These are phyloP conservation scores for Penicillium hordei DNA, from an alignment of 2,329 filamentous ascomycete genomes.

Conservation along the genomic window DNA sequence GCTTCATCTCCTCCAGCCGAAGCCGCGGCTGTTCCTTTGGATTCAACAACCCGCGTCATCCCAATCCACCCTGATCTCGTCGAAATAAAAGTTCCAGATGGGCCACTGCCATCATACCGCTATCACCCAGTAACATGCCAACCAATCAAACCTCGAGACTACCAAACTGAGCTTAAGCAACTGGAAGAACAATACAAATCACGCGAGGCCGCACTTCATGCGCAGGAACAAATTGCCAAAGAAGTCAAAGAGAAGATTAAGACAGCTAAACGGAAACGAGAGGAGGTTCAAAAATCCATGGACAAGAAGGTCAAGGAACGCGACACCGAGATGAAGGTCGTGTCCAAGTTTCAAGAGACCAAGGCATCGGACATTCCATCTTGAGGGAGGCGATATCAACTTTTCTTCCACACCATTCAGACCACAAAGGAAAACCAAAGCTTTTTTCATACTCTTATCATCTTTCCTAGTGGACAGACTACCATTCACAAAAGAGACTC, in stretches of 20 bases:
- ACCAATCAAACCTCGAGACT: constrained; percentile 33
- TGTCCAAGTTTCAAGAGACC: constrained; percentile 44
- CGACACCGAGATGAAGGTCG: constrained; percentile 44
- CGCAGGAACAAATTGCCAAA: constrained; percentile 39
- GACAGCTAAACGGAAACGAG: constrained; percentile 39
- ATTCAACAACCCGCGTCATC: constrained; percentile 38
- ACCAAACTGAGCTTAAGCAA: constrained; percentile 34
- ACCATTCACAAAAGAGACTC: background rate
- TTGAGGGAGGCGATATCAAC: constrained; percentile 13
- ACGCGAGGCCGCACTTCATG: constrained; percentile 36
- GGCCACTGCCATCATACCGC: constrained; percentile 32
- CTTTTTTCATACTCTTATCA: background rate
- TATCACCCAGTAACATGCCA: constrained; percentile 44
- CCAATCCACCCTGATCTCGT: constrained; percentile 42
- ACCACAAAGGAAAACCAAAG: background rate
- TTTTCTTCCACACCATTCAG: background rate
- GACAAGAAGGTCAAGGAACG: constrained; percentile 46
- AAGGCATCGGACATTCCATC: constrained; percentile 34
- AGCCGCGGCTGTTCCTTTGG: constrained; percentile 32
- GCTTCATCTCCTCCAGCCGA: constrained; percentile 38
- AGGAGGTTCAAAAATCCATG: constrained; percentile 41
- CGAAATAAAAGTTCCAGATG: constrained; percentile 42
- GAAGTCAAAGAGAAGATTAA: constrained; percentile 41
- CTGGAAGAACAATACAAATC: constrained; percentile 40
- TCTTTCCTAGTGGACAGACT: background rate